phyloP scores from a whole-genome alignment of 768 basidiomycete genomes.

The Sistotremastrum niveocremeum region DNA sequence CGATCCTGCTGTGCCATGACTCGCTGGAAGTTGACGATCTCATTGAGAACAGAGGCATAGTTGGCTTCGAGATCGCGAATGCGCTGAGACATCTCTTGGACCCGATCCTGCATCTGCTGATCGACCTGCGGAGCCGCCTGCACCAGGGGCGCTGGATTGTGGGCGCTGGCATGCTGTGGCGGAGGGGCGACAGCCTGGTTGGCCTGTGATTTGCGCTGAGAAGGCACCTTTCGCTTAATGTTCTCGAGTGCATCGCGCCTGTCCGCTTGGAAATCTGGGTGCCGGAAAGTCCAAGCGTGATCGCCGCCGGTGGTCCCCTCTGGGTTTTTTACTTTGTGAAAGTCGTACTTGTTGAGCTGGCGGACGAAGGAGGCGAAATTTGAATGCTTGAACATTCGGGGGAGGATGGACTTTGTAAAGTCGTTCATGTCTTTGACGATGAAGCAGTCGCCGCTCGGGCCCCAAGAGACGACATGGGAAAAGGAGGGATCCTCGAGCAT shows the following conservation, averaged over 20 bases:
- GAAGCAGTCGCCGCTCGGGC: slow-evolving; percentile 73
- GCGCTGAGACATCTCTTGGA: slow-evolving; percentile 31
- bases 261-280: slow-evolving; percentile 39
- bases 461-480: slow-evolving; percentile 69
- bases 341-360: slow-evolving; percentile 32
- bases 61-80: slow-evolving; percentile 46
- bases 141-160: neutral
- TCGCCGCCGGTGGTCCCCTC: slow-evolving; percentile 19
- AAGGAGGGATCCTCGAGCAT: slow-evolving; percentile 79
- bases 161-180: neutral
- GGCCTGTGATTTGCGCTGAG: slow-evolving; percentile 12
- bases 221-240: slow-evolving; percentile 27
- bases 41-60: slow-evolving; percentile 54
- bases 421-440: slow-evolving; percentile 98
- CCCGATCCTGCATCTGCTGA: slow-evolving; percentile 26
- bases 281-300: slow-evolving; percentile 20
- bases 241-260: slow-evolving; percentile 45
- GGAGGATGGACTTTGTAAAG: slow-evolving; percentile 64
- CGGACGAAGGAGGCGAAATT: slow-evolving; percentile 31
- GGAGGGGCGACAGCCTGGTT: slow-evolving; percentile 1
- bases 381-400: slow-evolving; percentile 28
- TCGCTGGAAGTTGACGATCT: slow-evolving; percentile 60
- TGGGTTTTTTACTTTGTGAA: slow-evolving; percentile 26
- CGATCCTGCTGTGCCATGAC: slow-evolving; percentile 77
- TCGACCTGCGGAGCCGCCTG: slow-evolving; percentile 26